phyloP scores from a whole-genome alignment of 306 rosid species.

The Psophocarpus tetragonolobus region DNA sequence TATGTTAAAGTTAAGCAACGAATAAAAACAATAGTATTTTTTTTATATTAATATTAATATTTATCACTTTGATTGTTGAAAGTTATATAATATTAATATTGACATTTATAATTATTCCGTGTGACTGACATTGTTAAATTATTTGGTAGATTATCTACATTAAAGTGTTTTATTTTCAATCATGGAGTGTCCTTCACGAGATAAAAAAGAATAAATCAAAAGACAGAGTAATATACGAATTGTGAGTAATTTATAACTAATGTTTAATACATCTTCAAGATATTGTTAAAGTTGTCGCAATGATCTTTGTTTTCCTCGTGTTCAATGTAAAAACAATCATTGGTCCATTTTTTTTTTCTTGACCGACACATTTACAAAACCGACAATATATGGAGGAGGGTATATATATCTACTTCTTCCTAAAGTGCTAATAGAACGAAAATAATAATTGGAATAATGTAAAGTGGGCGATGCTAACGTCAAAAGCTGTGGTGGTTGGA shows the following conservation, averaged over 20 bases:
- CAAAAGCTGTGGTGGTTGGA: slow-evolving; percentile 29
- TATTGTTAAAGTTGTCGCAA: background rate
- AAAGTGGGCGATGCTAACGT: slow-evolving; percentile 33
- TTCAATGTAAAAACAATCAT: slow-evolving; percentile 17
- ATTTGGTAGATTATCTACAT: too few relatives aligned
- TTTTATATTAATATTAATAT: too few relatives aligned
- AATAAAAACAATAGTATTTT: too few relatives aligned
- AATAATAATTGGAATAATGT: slow-evolving; percentile 30
- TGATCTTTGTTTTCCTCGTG: slow-evolving; percentile 2
- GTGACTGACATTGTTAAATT: background rate
- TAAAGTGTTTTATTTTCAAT: background rate
- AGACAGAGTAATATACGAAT: background rate
- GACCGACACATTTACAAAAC: background rate
- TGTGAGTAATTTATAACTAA: background rate
- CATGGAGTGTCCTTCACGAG: background rate
- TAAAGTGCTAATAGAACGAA: slow-evolving; percentile 10
- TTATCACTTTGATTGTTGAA: too few relatives aligned
- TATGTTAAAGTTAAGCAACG: too few relatives aligned
- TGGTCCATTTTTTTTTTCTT: slow-evolving; percentile 3
- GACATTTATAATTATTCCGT: background rate
- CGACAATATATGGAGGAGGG: slow-evolving; percentile 22
- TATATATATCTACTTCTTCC: slow-evolving; percentile 5
- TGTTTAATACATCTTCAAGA: slow-evolving; percentile 22
- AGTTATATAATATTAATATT: too few relatives aligned
- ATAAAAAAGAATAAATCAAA: background rate